Evolutionary conservation across 495 filamentous ascomycete species (phyloP), one percentile per base, ranked within the genome.

Genomic region (Aspergillus carlsbadensis): DNA sequence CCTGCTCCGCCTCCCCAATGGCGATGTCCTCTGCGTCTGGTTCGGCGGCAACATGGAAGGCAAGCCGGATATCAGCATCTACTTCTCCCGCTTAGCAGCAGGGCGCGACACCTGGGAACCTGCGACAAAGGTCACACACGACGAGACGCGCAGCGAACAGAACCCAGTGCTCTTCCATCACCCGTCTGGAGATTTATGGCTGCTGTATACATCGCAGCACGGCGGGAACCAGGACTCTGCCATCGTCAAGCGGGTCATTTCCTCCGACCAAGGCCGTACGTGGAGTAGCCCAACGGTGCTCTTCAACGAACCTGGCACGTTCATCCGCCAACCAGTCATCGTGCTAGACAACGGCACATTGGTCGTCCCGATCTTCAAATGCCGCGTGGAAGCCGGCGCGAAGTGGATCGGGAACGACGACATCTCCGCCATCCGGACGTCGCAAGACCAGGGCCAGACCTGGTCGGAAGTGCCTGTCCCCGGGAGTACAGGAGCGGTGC

Each of bases 1-100:
- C 21, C 61, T 66, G 36, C 61, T 66, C 14, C 49, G 48, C 7
- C 58, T 66, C 7, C 64, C 64, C 17, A 62, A 58, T 48, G 64
- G 61, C 20, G 64, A 66, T 21, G 29, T 66, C 0, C 61, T 66
- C 35, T 66, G 64, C 39, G 64, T 39, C 22, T 66, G 61, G 60
- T 66, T 66, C 18, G 64, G 64, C 24, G 64, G 64, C 15, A 66
- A 61, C 53, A 66, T 66, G 50, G 64, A 66, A 53, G 64, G 64
- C 3, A 56, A 59, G 35, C 64, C 64, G 0, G 64, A 66, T 31
- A 66, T 66, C 53, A 63, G 60, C 58, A 64, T 66, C 20, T 66
- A 66, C 11, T 52, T 66, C 39, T 61, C 64, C 3, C 56, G 60
- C 33, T 41, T 66, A 6, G 22, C 43, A 31, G 40, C 52, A 5